Base-by-base conservation (phyloP, 176 grass and related monocot species). In the Oryza glaberrima region DNA sequence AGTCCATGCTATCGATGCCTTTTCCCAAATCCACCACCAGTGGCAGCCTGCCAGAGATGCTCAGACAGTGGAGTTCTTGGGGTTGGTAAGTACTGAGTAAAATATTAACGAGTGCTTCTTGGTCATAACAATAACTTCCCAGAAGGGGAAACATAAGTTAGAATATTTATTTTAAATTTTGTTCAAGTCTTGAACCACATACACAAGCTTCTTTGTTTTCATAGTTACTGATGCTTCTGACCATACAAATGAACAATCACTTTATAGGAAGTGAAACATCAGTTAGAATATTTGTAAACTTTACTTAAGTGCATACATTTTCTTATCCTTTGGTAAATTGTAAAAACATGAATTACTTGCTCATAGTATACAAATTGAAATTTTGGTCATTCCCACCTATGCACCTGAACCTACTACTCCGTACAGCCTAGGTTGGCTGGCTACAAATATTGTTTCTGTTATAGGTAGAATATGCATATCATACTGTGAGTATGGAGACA, bases 41-140 rank as follows among this genome's bases (percentile, higher is more conserved):
- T 90, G 34, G 87, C 93, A 79, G 89, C 93, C 19, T 98, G 96
- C 76, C 96, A 98, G 75, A 94, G 93, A 75, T 95, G 96, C 85
- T 94, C 96, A 78, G 96, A 95, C 28, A 94, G 91, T 76, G 93
- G 96, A 82, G 93, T 98, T 88, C 96, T 98, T 88, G 93, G 96
- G 63, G 83, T 94, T 81, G 96, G 93, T 95, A 90, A 80, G 35
- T 36, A 36, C 35, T 36, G 0, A 36, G 93, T 91, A 44, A 60
- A 25, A 30, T 76, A 52, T 49, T 84, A 69, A 77, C 72, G 45
- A 49, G 72, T 82, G 65, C 8, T 70, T 81, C 35, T 65, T 65
- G 56, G 36, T 23, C 32, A 67, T 78, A 84, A 13, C 43, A 78
- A 78, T 47, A 15, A 65, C 10, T 7, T 35, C 48, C 13, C 9